Conservation (phyloP, 1,284 basidiomycete genomes). For the Tilletia horrida region DNA sequence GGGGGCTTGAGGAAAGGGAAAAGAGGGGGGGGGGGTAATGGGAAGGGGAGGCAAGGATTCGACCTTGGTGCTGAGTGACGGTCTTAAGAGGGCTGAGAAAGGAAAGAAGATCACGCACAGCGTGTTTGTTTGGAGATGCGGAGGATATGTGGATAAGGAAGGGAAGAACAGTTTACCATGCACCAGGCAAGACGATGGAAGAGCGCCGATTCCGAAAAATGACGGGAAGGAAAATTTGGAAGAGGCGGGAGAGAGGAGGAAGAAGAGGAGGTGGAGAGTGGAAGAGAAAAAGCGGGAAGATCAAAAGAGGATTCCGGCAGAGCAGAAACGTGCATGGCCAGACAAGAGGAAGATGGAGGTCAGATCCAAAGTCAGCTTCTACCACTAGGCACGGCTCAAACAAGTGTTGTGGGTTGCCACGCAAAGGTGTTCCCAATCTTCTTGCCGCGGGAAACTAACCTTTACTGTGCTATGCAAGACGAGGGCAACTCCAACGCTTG, state of each 20-base stretch:
- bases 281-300: not conserved
- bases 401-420: not conserved
- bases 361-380: slow-evolving; percentile 2
- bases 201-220: too few species aligned
- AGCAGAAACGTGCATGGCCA: not conserved
- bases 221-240: not conserved
- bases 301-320: not conserved
- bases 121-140: not conserved
- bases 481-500: too few species aligned
- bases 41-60: too few species aligned
- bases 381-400: not conserved
- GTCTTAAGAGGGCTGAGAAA: not conserved
- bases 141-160: not conserved
- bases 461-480: too few species aligned
- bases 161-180: not conserved
- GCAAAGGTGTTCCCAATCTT: not conserved
- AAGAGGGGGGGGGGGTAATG: not conserved
- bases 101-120: not conserved
- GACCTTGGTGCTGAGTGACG: not conserved
- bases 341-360: not conserved
- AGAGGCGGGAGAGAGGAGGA: not conserved
- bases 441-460: too few species aligned
- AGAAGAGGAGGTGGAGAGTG: not conserved
- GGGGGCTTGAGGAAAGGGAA: not conserved
- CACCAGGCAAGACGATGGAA: too few species aligned